Percentiles rank a stretch among this genome's conserved stretches.
Conservation (phyloP, 306 rosid genomes). For the Fagus sylvatica region DNA sequence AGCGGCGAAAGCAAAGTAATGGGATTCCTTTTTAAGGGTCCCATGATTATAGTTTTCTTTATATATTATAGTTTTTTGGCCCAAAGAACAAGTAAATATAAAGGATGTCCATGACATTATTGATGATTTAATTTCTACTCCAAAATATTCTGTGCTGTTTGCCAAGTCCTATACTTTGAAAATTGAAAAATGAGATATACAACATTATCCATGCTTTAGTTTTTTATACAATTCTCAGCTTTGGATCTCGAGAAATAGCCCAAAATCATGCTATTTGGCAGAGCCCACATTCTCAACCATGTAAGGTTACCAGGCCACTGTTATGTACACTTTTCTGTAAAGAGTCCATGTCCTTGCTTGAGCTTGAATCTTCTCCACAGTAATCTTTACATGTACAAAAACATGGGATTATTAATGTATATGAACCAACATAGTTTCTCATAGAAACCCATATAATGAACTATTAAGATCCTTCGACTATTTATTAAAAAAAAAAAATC, state of each 20-base stretch:
- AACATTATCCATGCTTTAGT: background rate
- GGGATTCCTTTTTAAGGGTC: constrained; percentile 5
- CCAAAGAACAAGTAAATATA: background rate
- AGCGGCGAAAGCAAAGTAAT: constrained; percentile 25
- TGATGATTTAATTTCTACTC: background rate
- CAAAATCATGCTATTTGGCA: background rate
- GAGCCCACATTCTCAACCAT: background rate
- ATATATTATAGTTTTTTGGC: background rate
- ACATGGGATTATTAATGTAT: background rate
- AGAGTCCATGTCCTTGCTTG: background rate
- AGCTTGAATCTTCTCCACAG: background rate
- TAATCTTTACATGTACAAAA: no score
- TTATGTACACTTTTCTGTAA: background rate
- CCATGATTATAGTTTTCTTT: background rate
- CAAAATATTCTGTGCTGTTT: no score
- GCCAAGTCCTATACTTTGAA: background rate
- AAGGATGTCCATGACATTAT: background rate
- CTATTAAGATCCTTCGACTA: background rate
- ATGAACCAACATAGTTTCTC: background rate
- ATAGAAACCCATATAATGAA: background rate
- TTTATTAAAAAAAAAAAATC: background rate
- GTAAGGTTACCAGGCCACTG: background rate
- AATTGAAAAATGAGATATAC: background rate
- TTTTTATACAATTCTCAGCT: constrained; percentile 1
- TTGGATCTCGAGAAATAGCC: background rate